phyloP scores from a whole-genome alignment of 2,329 filamentous ascomycete genomes.

The Ceratocystis huliohia region DNA sequence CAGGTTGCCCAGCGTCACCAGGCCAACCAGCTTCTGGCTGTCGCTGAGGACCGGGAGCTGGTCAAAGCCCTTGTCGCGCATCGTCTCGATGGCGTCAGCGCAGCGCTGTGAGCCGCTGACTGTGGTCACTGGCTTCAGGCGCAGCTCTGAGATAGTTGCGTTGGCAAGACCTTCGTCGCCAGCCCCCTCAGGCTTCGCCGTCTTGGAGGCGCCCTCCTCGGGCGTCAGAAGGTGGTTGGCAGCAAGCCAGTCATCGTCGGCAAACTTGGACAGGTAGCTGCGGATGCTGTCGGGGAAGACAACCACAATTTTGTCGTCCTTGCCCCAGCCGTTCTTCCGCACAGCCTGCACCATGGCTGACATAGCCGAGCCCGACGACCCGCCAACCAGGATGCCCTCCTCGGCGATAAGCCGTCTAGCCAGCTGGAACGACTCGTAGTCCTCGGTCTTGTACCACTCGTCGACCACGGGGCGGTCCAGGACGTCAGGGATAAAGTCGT shows the following conservation, averaged over 20 bases:
- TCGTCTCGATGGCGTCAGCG: slow-evolving; percentile 84
- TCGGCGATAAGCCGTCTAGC: slow-evolving; percentile 85
- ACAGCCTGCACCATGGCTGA: slow-evolving; percentile 65
- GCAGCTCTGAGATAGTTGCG: slow-evolving; percentile 68
- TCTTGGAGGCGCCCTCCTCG: slow-evolving; percentile 26
- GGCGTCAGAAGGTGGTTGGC: slow-evolving; percentile 73
- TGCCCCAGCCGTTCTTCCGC: slow-evolving; percentile 61
- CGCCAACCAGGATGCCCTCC: slow-evolving; percentile 85
- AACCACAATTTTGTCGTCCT: slow-evolving; percentile 81
- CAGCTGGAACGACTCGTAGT: slow-evolving; percentile 78
- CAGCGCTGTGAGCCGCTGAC: slow-evolving; percentile 59
- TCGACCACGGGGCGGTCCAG: slow-evolving; percentile 69
- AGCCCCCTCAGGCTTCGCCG: not conserved
- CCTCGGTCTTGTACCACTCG: slow-evolving; percentile 97
- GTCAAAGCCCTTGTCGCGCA: slow-evolving; percentile 97
- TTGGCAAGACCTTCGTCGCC: slow-evolving; percentile 52
- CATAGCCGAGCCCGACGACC: slow-evolving; percentile 86
- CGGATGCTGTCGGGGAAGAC: slow-evolving; percentile 90
- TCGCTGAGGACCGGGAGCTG: slow-evolving; percentile 79
- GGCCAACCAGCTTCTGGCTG: slow-evolving; percentile 60
- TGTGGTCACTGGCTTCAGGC: slow-evolving; percentile 87
- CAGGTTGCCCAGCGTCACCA: slow-evolving; percentile 89
- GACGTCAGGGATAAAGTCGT: slow-evolving; percentile 95
- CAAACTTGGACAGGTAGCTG: slow-evolving; percentile 96
- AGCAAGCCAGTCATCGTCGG: slow-evolving; percentile 96